These are phyloP conservation scores for Penicillium rolfsii DNA, from an alignment of 2,329 filamentous ascomycete genomes.

Conservation along the genomic window DNA sequence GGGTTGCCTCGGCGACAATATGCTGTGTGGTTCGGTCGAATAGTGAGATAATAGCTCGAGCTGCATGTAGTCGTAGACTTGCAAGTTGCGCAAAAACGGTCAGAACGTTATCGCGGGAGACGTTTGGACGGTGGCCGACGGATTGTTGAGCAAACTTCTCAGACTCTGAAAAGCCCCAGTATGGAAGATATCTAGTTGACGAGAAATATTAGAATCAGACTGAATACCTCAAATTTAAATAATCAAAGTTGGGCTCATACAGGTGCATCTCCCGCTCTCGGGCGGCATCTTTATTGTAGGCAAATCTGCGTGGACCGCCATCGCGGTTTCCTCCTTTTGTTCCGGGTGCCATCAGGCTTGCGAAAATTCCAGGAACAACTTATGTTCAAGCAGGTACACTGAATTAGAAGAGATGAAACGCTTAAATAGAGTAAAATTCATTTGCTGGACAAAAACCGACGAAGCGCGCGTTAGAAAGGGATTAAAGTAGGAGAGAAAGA, in stretches of 20 bases:
- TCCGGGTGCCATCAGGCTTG: not conserved
- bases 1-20: conserved; percentile 36
- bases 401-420: not conserved
- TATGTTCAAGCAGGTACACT: not conserved
- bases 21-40: conserved; percentile 33
- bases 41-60: conserved; percentile 33
- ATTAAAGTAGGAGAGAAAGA: not conserved
- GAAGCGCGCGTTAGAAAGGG: not conserved
- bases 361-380: not conserved
- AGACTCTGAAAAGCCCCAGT: conserved; percentile 25
- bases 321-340: conserved; percentile 2
- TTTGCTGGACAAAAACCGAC: not conserved
- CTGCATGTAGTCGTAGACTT: conserved; percentile 28
- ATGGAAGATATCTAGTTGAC: conserved; percentile 22
- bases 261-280: conserved; percentile 28
- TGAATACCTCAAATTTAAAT: not conserved
- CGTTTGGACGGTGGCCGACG: conserved; percentile 18
- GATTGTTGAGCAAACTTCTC: conserved; percentile 27
- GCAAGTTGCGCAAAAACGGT: conserved; percentile 36
- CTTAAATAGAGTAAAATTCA: not conserved
- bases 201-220: not conserved
- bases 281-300: conserved; percentile 26
- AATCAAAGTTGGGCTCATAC: conserved; percentile 4
- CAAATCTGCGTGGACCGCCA: conserved; percentile 25
- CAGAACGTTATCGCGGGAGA: conserved; percentile 27